A percentile compares a stretch with the other conserved stretches of the same genome.
These are phyloP conservation scores for Vitis labrusca DNA, from an alignment of 164 flowering plant species.

Conservation along the genomic window DNA sequence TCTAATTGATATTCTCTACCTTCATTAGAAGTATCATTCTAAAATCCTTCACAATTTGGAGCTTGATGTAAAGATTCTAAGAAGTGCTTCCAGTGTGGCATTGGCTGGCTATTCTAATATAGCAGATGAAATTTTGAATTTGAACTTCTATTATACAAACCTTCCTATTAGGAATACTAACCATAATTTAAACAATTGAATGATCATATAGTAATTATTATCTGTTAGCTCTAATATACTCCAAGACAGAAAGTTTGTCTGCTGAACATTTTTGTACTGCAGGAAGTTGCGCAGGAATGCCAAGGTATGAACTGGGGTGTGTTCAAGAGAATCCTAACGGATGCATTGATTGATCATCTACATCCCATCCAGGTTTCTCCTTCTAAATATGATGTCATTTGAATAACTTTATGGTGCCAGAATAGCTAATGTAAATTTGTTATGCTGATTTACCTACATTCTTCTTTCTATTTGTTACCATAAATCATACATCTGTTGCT, in stretches of 20 bases:
- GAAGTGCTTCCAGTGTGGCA: no score
- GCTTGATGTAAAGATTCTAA: no score
- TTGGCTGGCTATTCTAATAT: no score
- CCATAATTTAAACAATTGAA: background rate
- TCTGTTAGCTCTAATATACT: background rate
- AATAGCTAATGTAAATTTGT: background rate
- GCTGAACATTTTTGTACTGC: conserved; percentile 16
- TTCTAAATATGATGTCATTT: background rate
- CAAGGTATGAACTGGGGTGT: conserved; percentile 87
- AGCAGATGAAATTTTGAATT: background rate
- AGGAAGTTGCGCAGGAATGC: conserved; percentile 85
- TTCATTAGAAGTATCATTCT: no score
- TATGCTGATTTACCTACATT: background rate
- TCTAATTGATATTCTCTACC: no score
- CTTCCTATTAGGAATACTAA: background rate
- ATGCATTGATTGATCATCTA: conserved; percentile 82
- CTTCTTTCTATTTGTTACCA: background rate
- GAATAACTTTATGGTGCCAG: no score
- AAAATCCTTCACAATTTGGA: no score
- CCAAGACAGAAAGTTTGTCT: background rate
- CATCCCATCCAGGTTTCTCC: conserved; percentile 81
- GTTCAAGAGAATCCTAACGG: conserved; percentile 67
- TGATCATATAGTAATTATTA: conserved; percentile 1
- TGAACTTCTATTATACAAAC: background rate
- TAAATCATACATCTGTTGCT: background rate